phyloP scores from a whole-genome alignment of 164 flowering plant species.

The Berberis vulgaris region DNA sequence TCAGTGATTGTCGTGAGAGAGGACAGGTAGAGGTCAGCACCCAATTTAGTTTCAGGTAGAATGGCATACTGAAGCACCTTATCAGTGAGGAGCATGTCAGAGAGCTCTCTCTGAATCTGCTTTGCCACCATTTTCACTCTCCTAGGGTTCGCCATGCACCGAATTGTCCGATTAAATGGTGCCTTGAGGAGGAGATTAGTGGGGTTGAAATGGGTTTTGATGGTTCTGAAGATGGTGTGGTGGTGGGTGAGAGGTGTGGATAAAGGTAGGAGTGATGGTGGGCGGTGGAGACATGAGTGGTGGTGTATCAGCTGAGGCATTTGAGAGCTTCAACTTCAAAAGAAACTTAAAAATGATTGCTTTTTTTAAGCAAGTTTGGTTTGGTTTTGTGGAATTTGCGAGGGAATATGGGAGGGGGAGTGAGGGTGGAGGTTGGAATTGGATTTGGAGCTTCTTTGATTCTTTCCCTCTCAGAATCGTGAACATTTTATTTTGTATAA shows the following conservation, averaged over 20 bases:
- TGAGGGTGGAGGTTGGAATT: too few relatives aligned
- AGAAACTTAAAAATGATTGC: too few relatives aligned
- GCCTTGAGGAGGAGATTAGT: neutral
- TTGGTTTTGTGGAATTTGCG: too few relatives aligned
- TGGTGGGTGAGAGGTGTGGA: neutral
- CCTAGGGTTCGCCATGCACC: slow-evolving; percentile 86
- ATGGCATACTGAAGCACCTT: slow-evolving; percentile 71
- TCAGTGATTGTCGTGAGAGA: slow-evolving; percentile 83
- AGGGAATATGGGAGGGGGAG: too few relatives aligned
- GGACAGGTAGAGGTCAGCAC: slow-evolving; percentile 81
- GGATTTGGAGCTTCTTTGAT: too few relatives aligned
- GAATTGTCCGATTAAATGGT: slow-evolving; percentile 6
- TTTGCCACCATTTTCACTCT: slow-evolving; percentile 94
- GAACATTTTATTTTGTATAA: too few relatives aligned
- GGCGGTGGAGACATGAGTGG: neutral
- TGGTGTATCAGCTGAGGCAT: too few relatives aligned
- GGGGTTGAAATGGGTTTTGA: too few relatives aligned
- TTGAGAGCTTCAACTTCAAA: too few relatives aligned
- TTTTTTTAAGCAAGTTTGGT: too few relatives aligned
- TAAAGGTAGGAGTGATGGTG: neutral
- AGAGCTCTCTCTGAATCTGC: slow-evolving; percentile 77
- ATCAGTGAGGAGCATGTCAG: slow-evolving; percentile 82
- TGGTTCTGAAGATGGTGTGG: neutral
- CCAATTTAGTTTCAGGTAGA: slow-evolving; percentile 79
- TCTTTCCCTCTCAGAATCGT: too few relatives aligned